These are phyloP conservation scores for Chaetomium globosum DNA, from an alignment of 2,329 filamentous ascomycete genomes.

Conservation along the genomic window DNA sequence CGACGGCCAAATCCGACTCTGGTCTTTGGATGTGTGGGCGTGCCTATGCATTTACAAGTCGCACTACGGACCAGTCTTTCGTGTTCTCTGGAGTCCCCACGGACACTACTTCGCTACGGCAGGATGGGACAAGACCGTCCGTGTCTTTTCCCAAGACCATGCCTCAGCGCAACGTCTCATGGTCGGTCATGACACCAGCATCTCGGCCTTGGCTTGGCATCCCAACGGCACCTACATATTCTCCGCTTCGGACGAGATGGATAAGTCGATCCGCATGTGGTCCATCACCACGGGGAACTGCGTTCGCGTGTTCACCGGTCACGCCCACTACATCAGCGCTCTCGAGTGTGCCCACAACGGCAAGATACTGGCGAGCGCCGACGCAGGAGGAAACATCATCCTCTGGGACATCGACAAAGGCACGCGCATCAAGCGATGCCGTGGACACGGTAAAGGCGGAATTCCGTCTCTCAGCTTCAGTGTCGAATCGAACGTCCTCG, in stretches of 20 bases:
- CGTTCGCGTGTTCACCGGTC: constrained; percentile 88
- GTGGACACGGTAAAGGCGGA: constrained; percentile 88
- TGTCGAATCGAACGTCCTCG: constrained; percentile 85
- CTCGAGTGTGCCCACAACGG: constrained; percentile 86
- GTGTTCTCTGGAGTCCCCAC: constrained; percentile 85
- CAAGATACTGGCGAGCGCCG: constrained; percentile 86
- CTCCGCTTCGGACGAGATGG: constrained; percentile 79
- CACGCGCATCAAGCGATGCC: constrained; percentile 84
- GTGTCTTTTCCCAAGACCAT: constrained; percentile 90
- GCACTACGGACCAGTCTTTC: constrained; percentile 86
- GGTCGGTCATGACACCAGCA: constrained; percentile 87
- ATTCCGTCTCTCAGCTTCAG: constrained; percentile 94
- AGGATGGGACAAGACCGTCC: constrained; percentile 85
- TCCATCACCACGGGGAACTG: constrained; percentile 83
- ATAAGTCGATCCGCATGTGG: constrained; percentile 98
- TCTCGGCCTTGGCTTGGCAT: constrained; percentile 92
- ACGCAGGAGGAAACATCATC: constrained; percentile 84
- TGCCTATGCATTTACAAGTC: constrained; percentile 93
- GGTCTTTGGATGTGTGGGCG: constrained; percentile 90
- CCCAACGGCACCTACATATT: constrained; percentile 93
- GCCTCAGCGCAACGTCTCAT: constrained; percentile 86
- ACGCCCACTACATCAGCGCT: constrained; percentile 82
- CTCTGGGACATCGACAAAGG: constrained; percentile 94
- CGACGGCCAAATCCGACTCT: constrained; percentile 85
- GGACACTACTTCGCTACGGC: constrained; percentile 93